Evolutionary conservation across 257 asterid genomes (phyloP).

Genomic region (Solanum sejunctum): DNA sequence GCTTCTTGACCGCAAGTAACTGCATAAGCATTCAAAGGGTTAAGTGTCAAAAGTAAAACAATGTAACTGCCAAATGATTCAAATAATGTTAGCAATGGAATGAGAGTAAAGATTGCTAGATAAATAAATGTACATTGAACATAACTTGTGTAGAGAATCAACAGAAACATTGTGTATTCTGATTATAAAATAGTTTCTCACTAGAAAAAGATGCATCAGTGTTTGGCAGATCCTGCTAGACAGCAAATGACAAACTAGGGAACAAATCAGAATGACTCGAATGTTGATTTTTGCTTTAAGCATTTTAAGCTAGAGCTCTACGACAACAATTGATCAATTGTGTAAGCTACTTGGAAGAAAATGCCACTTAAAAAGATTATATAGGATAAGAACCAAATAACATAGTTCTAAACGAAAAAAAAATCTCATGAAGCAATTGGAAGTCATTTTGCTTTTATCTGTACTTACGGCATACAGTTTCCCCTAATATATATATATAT

Average conservation of each 20-base stretch:
- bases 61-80: not conserved
- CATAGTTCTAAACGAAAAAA: not conserved
- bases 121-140: not conserved
- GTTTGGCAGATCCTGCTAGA: not conserved
- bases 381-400: not conserved
- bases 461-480: not conserved
- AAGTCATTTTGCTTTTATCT: not conserved
- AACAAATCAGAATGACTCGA: not conserved
- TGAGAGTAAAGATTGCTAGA: not conserved
- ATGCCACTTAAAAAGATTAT: not conserved
- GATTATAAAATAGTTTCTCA: not conserved
- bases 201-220: not conserved
- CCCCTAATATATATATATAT: not conserved
- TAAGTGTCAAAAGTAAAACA: not conserved
- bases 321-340: not conserved
- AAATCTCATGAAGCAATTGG: not conserved
- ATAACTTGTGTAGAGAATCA: not conserved
- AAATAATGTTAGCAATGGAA: not conserved
- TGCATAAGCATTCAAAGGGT: slow-evolving; percentile 20
- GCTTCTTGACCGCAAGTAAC: slow-evolving; percentile 81
- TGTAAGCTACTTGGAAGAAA: not conserved
- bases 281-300: not conserved
- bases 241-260: not conserved
- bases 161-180: not conserved
- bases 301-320: not conserved